Evolutionary conservation across 108 stramenopile genomes (phyloP).

Genomic region (Licmophora abbreviata): DNA sequence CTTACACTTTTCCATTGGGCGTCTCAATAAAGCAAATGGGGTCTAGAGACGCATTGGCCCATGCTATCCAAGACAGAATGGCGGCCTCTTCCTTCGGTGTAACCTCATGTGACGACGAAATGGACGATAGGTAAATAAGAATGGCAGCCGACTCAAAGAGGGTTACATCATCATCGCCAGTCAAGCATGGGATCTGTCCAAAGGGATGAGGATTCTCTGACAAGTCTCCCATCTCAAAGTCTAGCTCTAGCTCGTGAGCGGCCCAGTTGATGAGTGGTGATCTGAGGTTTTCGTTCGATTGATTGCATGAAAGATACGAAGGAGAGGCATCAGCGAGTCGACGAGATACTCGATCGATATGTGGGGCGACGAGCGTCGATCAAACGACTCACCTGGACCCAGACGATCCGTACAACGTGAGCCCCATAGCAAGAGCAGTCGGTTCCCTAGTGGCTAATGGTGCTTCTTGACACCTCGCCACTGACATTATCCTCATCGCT

Average conservation of each 20-base stretch:
- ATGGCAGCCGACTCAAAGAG: conserved; percentile 88
- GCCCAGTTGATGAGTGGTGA: conserved; percentile 89
- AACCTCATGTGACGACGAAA: conserved; percentile 10
- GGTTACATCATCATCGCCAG: conserved; percentile 48
- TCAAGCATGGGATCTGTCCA: conserved; percentile 76
- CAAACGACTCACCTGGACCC: conserved; percentile 21
- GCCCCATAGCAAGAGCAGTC: conserved; percentile 8
- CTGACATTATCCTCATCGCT: too few relatives aligned
- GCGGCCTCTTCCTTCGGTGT: conserved; percentile 23
- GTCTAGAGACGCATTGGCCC: conserved; percentile 87
- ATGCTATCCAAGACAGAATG: conserved; percentile 66
- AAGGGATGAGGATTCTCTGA: conserved; percentile 79
- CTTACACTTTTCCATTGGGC: conserved; percentile 74
- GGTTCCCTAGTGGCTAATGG: too few relatives aligned
- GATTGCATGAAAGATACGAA: background rate
- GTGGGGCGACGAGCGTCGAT: too few relatives aligned
- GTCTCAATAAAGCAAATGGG: conserved; percentile 85
- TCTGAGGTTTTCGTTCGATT: conserved; percentile 16
- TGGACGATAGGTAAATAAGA: conserved; percentile 56
- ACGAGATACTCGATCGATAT: too few relatives aligned
- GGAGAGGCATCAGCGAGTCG: background rate
- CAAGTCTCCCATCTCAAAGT: conserved; percentile 44
- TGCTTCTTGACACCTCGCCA: too few relatives aligned
- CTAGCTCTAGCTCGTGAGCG: conserved; percentile 46
- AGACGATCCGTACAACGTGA: conserved; percentile 34